Conservation (phyloP, 345 rosid genomes). For the Atalantia buxifolia region DNA sequence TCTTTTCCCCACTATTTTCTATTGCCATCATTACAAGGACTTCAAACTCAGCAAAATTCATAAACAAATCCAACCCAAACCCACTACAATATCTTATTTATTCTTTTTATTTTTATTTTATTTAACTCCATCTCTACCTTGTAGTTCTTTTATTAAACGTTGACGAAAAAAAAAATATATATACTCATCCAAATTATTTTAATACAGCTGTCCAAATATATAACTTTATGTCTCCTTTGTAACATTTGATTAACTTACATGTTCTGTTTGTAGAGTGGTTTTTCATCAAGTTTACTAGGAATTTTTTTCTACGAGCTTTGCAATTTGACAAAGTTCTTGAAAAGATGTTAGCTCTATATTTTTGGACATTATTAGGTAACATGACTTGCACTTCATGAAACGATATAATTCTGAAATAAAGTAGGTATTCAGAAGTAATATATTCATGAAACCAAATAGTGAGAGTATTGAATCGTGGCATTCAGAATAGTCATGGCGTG, state of each 20-base stretch:
- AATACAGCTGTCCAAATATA: neutral
- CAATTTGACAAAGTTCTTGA: no score
- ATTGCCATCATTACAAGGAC: neutral
- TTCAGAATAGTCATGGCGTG: neutral
- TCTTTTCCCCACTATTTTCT: neutral
- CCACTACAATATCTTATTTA: neutral
- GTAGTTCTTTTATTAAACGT: neutral
- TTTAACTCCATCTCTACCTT: neutral
- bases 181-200: no score
- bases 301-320: no score
- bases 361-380: neutral
- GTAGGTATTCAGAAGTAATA: neutral
- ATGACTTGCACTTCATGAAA: neutral
- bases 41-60: neutral
- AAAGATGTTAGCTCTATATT: no score
- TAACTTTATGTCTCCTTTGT: neutral
- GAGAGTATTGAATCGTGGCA: neutral
- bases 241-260: neutral
- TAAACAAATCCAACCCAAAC: neutral
- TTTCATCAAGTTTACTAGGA: no score
- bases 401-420: neutral
- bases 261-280: no score
- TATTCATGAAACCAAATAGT: neutral
- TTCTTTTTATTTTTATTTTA: no score
- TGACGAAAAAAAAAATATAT: neutral